Evolutionary conservation across 116 monocot species (phyloP).

Genomic region (Trichopus zeylanicus): DNA sequence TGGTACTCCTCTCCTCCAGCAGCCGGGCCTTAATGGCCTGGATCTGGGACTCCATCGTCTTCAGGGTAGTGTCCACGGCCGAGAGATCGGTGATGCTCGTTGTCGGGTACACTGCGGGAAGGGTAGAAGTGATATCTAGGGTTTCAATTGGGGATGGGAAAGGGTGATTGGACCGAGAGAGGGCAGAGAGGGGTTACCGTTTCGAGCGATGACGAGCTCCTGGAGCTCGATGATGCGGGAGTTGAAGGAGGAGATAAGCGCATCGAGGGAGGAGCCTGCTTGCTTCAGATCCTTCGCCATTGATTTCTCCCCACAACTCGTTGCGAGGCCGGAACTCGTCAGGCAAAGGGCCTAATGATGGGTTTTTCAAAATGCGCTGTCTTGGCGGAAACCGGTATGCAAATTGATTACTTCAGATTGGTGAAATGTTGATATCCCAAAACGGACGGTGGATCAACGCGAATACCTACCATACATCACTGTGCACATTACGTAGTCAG

Average conservation of each 20-base stretch:
- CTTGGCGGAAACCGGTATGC: too few relatives aligned
- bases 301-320: too few relatives aligned
- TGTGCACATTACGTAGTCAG: too few relatives aligned
- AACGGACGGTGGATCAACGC: too few relatives aligned
- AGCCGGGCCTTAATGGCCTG: slow-evolving; percentile 56
- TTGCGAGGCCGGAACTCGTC: too few relatives aligned
- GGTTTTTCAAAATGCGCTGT: too few relatives aligned
- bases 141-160: background rate
- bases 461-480: too few relatives aligned
- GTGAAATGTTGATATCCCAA: too few relatives aligned
- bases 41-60: slow-evolving; percentile 72
- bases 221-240: slow-evolving; percentile 63
- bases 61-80: slow-evolving; percentile 46
- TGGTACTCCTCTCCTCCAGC: slow-evolving; percentile 55
- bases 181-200: slow-evolving; percentile 39
- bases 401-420: too few relatives aligned
- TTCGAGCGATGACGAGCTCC: slow-evolving; percentile 80
- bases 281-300: slow-evolving; percentile 50
- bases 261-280: slow-evolving; percentile 60
- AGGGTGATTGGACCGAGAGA: background rate
- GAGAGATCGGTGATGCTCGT: slow-evolving; percentile 52
- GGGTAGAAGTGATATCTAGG: background rate
- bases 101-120: slow-evolving; percentile 55
- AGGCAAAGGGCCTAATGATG: too few relatives aligned
- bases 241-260: slow-evolving; percentile 66